phyloP scores from a whole-genome alignment of 2,329 filamentous ascomycete species.

The Fusarium ambrosium region DNA sequence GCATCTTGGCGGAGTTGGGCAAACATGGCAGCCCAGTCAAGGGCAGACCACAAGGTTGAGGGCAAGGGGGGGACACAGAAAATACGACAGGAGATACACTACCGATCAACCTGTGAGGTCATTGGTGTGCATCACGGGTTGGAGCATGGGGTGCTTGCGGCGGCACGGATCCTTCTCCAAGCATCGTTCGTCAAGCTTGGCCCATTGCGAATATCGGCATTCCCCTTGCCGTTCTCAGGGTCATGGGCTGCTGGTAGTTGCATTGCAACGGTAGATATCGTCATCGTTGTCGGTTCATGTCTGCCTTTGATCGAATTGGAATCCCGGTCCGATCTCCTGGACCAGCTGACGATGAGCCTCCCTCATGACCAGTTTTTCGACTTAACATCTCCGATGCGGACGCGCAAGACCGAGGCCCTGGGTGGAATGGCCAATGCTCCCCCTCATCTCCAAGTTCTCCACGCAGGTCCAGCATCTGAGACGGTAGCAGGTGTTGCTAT shows the following conservation, averaged over 20 bases:
- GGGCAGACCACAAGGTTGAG: slow-evolving; percentile 1
- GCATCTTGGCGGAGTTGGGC: slow-evolving; percentile 32
- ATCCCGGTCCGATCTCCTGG: slow-evolving; percentile 4
- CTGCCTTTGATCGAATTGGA: slow-evolving; percentile 6
- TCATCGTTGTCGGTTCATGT: slow-evolving; percentile 22
- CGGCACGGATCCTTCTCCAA: slow-evolving; percentile 10
- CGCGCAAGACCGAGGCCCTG: slow-evolving; percentile 8
- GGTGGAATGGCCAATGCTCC: slow-evolving; percentile 4
- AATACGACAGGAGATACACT: slow-evolving; percentile 25
- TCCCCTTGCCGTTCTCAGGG: slow-evolving; percentile 20
- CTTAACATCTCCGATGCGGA: slow-evolving; percentile 7
- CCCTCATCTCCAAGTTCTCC: slow-evolving; percentile 7
- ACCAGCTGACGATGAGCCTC: neutral
- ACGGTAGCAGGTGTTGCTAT: neutral
- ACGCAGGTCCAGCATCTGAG: slow-evolving; percentile 3
- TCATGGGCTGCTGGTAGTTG: slow-evolving; percentile 23
- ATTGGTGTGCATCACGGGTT: slow-evolving; percentile 37
- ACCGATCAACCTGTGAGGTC: slow-evolving; percentile 39
- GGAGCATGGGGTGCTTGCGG: slow-evolving; percentile 28
- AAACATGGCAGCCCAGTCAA: slow-evolving; percentile 27
- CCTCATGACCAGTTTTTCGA: neutral
- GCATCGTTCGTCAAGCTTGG: slow-evolving; percentile 17
- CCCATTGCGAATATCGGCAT: slow-evolving; percentile 19
- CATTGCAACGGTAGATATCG: slow-evolving; percentile 28
- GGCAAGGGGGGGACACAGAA: slow-evolving; percentile 5